These are phyloP conservation scores for Litchi chinensis DNA, from an alignment of 345 rosid genomes.

Conservation along the genomic window DNA sequence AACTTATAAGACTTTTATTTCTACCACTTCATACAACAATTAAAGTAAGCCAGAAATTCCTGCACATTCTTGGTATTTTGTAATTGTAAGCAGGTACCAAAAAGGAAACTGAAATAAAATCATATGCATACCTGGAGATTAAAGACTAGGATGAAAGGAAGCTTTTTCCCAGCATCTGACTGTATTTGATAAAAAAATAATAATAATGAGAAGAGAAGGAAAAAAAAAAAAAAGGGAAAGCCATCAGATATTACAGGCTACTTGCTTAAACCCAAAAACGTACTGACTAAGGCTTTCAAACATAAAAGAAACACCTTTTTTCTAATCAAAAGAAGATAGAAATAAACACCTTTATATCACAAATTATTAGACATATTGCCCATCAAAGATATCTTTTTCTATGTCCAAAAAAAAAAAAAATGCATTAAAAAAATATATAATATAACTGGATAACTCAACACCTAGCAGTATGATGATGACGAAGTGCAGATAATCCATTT, in stretches of 20 bases:
- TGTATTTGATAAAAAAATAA: slow-evolving; percentile 38
- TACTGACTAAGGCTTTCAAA: neutral
- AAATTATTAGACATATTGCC: neutral
- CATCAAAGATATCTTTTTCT: neutral
- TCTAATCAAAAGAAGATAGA: no score
- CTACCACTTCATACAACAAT: neutral
- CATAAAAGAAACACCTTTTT: neutral
- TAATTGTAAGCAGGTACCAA: neutral
- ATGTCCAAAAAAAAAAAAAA: neutral
- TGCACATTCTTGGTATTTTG: neutral
- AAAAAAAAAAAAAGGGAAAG: neutral
- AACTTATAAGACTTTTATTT: neutral
- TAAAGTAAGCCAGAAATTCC: neutral
- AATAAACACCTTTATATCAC: neutral
- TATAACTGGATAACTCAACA: neutral
- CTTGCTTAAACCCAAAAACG: neutral
- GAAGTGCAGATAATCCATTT: neutral
- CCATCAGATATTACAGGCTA: slow-evolving; percentile 14
- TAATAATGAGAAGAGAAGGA: no score
- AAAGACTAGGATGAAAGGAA: slow-evolving; percentile 81
- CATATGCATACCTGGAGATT: slow-evolving; percentile 79
- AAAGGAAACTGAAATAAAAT: slow-evolving; percentile 15
- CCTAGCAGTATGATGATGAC: neutral
- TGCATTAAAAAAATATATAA: neutral
- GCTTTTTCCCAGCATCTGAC: slow-evolving; percentile 88